A percentile compares a stretch with the other conserved stretches of the same genome.
Evolutionary conservation across 2,329 filamentous ascomycete genomes (phyloP).

Genomic region (Didymella pinodella): DNA sequence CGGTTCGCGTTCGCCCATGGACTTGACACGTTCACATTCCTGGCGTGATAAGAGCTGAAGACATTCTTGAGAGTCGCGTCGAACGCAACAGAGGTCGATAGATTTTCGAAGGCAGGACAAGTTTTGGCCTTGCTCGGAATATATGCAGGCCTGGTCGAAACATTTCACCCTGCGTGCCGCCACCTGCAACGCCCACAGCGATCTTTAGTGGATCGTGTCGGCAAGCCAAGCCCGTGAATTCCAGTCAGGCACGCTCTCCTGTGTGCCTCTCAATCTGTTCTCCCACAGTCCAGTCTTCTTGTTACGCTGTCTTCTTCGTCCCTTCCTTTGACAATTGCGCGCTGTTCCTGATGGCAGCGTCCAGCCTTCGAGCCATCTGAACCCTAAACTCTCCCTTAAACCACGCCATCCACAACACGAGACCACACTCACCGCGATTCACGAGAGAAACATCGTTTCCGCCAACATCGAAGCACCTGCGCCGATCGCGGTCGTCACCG

Average conservation of each 20-base stretch:
- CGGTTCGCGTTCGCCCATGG: not conserved
- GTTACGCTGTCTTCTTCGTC: conserved; percentile 15
- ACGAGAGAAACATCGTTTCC: not conserved
- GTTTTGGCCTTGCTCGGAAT: not conserved
- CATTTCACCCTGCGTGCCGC: not conserved
- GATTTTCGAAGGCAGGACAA: too few relatives aligned
- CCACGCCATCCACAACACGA: conserved; percentile 6
- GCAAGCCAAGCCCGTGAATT: conserved; percentile 35
- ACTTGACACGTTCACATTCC: conserved; percentile 2
- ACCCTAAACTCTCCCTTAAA: conserved; percentile 7
- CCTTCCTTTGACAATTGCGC: conserved; percentile 5
- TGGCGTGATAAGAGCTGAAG: not conserved
- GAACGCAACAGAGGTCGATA: not conserved
- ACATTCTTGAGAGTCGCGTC: not conserved
- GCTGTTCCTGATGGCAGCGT: conserved; percentile 29
- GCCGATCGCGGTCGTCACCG: not conserved
- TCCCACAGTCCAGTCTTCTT: conserved; percentile 8
- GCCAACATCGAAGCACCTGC: not conserved
- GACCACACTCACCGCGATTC: not conserved
- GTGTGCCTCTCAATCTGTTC: conserved; percentile 24
- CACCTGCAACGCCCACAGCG: conserved; percentile 12
- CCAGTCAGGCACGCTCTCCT: conserved; percentile 24
- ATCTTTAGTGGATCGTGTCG: conserved; percentile 29
- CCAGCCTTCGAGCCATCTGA: conserved; percentile 20
- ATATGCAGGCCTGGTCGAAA: not conserved